Conservation (phyloP, 257 asterid genomes). For the Oldenlandia corymbosa region DNA sequence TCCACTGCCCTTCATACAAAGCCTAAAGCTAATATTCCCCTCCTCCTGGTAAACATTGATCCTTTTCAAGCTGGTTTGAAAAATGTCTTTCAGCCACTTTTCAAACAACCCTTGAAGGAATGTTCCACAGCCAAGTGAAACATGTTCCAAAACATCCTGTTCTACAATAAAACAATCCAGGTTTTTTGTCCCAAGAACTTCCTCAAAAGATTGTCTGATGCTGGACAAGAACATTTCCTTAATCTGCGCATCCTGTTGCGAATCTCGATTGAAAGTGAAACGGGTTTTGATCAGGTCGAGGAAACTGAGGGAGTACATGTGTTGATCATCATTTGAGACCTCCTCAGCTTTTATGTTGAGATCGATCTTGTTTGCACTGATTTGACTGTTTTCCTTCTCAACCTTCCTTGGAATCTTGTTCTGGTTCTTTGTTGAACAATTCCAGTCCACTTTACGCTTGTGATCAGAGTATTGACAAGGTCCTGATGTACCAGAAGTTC, state of each 20-base stretch:
- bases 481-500: slow-evolving; percentile 11
- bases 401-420: slow-evolving; percentile 31
- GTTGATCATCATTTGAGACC: slow-evolving; percentile 29
- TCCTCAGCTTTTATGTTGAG: slow-evolving; percentile 58
- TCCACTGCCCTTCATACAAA: slow-evolving; percentile 43
- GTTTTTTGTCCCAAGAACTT: slow-evolving; percentile 20
- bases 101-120: slow-evolving; percentile 47
- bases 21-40: slow-evolving; percentile 35
- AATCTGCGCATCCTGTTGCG: slow-evolving; percentile 27
- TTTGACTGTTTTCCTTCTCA: slow-evolving; percentile 32
- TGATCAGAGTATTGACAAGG: slow-evolving; percentile 21
- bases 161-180: slow-evolving; percentile 32
- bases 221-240: slow-evolving; percentile 39
- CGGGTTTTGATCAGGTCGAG: slow-evolving; percentile 39
- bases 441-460: slow-evolving; percentile 58
- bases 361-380: slow-evolving; percentile 41
- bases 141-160: slow-evolving; percentile 38
- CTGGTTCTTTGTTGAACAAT: slow-evolving; percentile 22
- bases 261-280: slow-evolving; percentile 28
- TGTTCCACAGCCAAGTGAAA: slow-evolving; percentile 35
- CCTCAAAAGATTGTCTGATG: slow-evolving; percentile 27
- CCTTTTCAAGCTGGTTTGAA: slow-evolving; percentile 35
- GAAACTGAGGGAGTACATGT: slow-evolving; percentile 24
- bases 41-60: slow-evolving; percentile 23
- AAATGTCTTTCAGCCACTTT: slow-evolving; percentile 58